Evolutionary conservation across 257 asterid genomes (phyloP).

Genomic region (Plectranthus barbatus): DNA sequence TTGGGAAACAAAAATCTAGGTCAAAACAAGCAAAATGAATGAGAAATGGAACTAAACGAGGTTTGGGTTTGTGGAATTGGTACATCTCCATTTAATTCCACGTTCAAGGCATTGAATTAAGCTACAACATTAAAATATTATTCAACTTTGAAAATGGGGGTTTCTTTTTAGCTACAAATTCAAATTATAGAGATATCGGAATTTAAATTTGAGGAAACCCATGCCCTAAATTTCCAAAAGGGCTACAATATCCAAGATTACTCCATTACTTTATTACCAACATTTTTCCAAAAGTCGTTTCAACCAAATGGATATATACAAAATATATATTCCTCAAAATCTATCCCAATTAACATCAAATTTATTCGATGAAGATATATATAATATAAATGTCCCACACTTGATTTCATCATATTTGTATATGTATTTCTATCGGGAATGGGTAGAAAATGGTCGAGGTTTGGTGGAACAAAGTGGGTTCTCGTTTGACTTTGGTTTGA

Average conservation of each 20-base stretch:
- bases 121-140: not conserved
- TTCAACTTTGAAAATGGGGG: not conserved
- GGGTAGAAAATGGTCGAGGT: no score
- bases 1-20: constrained; percentile 77
- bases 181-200: constrained; percentile 26
- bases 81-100: constrained; percentile 37
- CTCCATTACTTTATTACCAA: not conserved
- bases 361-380: no score
- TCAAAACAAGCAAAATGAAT: constrained; percentile 52
- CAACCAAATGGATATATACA: not conserved
- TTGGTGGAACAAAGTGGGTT: no score
- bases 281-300: not conserved
- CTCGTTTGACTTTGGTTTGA: no score
- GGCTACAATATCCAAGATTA: constrained; percentile 46
- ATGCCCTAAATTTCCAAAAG: constrained; percentile 32
- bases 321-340: no score
- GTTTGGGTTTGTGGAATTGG: constrained; percentile 48
- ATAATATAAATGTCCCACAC: no score
- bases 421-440: no score
- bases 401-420: no score
- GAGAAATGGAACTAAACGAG: constrained; percentile 72
- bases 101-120: constrained; percentile 41
- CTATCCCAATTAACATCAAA: no score
- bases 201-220: constrained; percentile 58
- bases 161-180: constrained; percentile 5